Percentiles rank a stretch among this genome's conserved stretches.
phyloP scores from a whole-genome alignment of 495 filamentous ascomycete species.

The Trichoderma reesei region DNA sequence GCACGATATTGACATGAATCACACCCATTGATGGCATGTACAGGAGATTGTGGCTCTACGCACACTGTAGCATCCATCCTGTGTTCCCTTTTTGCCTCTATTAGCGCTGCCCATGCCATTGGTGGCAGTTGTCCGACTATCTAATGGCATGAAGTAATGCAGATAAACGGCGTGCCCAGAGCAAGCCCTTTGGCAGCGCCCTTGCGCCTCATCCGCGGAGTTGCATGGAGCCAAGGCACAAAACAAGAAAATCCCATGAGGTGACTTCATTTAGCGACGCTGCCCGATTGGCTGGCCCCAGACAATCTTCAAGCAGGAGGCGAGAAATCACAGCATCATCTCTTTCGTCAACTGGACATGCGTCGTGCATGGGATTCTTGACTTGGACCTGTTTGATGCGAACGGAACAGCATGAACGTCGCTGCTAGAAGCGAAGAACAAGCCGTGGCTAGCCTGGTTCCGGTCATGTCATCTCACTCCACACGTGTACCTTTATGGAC shows the following conservation, averaged over 20 bases:
- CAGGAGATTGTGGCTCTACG: no score
- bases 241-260: neutral
- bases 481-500: neutral
- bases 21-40: no score
- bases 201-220: conserved; percentile 8
- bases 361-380: neutral
- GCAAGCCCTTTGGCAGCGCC: no score
- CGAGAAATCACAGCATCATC: neutral
- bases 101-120: neutral
- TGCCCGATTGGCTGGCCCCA: conserved; percentile 1
- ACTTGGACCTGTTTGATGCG: neutral
- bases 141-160: neutral
- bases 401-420: neutral
- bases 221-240: conserved; percentile 3
- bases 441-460: neutral
- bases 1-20: neutral
- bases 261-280: neutral
- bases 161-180: neutral
- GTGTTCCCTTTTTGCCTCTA: neutral
- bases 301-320: neutral
- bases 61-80: no score
- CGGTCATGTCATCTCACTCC: neutral
- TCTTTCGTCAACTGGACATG: neutral
- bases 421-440: neutral
- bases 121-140: neutral